Evolutionary conservation across 441 rosid species (phyloP).

Genomic region (Eruca vesicaria): DNA sequence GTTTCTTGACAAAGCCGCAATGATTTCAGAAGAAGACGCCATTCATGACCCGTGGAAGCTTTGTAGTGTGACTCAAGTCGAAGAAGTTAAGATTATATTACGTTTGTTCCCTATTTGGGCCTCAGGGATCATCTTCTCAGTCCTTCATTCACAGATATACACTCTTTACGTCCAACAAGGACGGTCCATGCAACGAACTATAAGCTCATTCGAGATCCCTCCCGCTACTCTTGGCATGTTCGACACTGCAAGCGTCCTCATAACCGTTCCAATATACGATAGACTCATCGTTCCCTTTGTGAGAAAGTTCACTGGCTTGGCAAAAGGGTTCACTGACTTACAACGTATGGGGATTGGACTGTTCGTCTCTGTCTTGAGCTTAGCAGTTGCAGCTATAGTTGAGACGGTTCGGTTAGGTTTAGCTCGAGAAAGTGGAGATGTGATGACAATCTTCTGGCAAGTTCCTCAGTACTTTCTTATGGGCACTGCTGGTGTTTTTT

Average conservation of each 20-base stretch:
- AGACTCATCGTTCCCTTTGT: conserved; percentile 37
- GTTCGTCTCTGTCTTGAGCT: conserved; percentile 32
- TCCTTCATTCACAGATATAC: conserved; percentile 45
- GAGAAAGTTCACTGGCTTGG: conserved; percentile 30
- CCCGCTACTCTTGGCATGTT: conserved; percentile 56
- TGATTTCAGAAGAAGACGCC: conserved; percentile 21
- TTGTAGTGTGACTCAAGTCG: conserved; percentile 56
- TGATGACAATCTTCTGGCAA: conserved; percentile 47
- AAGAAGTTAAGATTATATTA: conserved; percentile 59
- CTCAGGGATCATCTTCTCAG: conserved; percentile 49
- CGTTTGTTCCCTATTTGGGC: conserved; percentile 57
- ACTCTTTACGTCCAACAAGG: conserved; percentile 66
- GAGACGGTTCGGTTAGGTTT: conserved; percentile 15
- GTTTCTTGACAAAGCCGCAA: conserved; percentile 53
- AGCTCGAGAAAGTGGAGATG: not conserved
- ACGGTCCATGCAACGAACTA: conserved; percentile 42
- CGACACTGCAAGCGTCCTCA: conserved; percentile 41
- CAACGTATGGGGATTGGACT: conserved; percentile 52
- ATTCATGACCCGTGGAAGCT: conserved; percentile 41
- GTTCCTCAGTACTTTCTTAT: conserved; percentile 55
- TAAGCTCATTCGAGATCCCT: conserved; percentile 46
- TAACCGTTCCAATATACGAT: conserved; percentile 43
- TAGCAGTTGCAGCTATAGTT: conserved; percentile 15
- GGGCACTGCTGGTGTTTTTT: conserved; percentile 56
- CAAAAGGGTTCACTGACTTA: conserved; percentile 40